Base-by-base conservation (phyloP, 495 filamentous ascomycete species). In the Articulospora tetracladia region DNA sequence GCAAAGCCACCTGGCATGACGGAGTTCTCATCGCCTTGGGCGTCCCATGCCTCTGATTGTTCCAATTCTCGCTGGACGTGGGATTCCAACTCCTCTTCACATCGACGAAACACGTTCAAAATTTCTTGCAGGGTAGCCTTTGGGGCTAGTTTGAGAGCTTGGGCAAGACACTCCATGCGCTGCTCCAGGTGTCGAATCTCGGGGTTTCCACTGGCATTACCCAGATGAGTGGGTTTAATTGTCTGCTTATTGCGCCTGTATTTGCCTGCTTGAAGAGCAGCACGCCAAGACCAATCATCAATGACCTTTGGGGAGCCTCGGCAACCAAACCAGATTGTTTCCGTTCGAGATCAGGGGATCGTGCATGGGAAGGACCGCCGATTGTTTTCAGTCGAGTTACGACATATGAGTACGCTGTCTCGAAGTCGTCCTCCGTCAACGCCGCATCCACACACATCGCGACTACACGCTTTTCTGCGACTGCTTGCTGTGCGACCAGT, bases 321-420 rank as follows among this genome's bases (percentile, higher is more conserved):
- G 59, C 56, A 23, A 60, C 41, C 59, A 62, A 26, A 15, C 51
- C 39, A 30, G 55, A 23, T 15, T 61, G 53, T 34, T 17, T 27
- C 32, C 59, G 56, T n/a, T 57, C 53, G n/a, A 46, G 44, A n/a
- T 50, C 60, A 8, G 77, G 77, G 19, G 78, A 74, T 1, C 83
- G 78, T 26, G 77, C 27, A 41, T 66, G 62, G 12, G 64, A 58
- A 19, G 54, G 57, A 3, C 57, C 59, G 23, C 60, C 68, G 44
- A 68, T 56, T 24, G 55, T 30, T 26, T 72, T 64, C 15, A 89
- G 70, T 11, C 82, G 78, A 64, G 83, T 96, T 59, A 95, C 83
- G 32, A 96, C 88, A 73, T 94, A 97, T 13, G 92, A 96, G 73
- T 98, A 98, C 23, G 95, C 95, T 0, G 95, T 98, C 63, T 96